phyloP scores from a whole-genome alignment of 2,329 filamentous ascomycete genomes.

The Trichoderma lentiforme region DNA sequence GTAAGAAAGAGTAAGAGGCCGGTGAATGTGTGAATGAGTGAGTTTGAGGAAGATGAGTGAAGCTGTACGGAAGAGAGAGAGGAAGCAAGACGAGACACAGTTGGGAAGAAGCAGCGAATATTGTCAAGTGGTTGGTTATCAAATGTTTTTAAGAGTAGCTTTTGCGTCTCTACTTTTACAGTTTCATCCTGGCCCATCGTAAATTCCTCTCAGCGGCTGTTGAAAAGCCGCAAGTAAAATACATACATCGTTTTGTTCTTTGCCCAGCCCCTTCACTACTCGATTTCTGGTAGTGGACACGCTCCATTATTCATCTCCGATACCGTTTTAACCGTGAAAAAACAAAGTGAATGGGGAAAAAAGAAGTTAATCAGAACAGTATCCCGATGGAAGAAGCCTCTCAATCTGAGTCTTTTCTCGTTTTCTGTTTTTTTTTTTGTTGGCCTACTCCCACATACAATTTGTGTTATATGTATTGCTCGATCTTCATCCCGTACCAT shows the following conservation, averaged over 20 bases:
- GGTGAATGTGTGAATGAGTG: background rate
- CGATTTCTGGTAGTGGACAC: background rate
- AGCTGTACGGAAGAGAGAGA: background rate
- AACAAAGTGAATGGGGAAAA: background rate
- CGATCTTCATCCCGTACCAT: background rate
- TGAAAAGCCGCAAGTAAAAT: background rate
- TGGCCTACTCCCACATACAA: background rate
- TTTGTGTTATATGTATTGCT: background rate
- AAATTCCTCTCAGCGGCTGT: background rate
- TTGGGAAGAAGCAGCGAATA: background rate
- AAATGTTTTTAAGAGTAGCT: background rate
- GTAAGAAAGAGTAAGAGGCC: background rate
- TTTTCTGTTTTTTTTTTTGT: background rate
- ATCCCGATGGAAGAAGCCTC: background rate
- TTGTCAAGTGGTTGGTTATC: background rate
- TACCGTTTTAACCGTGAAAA: background rate
- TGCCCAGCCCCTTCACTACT: background rate
- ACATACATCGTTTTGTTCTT: constrained; percentile 1
- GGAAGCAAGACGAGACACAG: background rate
- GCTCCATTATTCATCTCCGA: constrained; percentile 3
- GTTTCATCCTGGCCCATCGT: background rate
- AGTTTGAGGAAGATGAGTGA: background rate
- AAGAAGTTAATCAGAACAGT: background rate
- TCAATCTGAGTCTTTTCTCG: background rate
- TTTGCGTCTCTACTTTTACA: background rate